Evolutionary conservation across 2,329 filamentous ascomycete species (phyloP).

Genomic region (Niveomyces coronatus): DNA sequence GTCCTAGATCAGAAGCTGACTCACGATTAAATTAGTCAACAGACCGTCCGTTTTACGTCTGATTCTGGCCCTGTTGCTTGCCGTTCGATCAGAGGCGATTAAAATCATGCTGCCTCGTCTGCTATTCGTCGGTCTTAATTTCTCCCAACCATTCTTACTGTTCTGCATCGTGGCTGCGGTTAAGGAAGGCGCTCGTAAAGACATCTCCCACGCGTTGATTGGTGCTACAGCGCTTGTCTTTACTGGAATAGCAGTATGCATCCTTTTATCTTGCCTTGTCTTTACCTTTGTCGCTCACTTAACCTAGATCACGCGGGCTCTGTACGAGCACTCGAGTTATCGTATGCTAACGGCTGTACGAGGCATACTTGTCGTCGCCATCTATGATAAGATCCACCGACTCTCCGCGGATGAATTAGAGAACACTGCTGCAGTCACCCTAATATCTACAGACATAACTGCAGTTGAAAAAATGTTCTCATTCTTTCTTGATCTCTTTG

Average conservation of each 20-base stretch:
- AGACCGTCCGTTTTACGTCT: not conserved
- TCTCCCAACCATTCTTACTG: slow-evolving; percentile 1
- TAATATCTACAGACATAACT: not conserved
- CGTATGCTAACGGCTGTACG: not conserved
- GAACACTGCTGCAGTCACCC: not conserved
- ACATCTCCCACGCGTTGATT: not conserved
- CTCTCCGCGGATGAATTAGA: not conserved
- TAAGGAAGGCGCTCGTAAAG: not conserved
- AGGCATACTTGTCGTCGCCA: not conserved
- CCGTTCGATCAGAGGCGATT: not conserved
- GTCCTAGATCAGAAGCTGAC: too few relatives aligned
- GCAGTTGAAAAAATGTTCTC: not conserved
- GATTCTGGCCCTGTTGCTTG: not conserved
- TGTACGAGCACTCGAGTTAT: not conserved
- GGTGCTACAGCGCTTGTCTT: not conserved
- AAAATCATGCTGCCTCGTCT: not conserved
- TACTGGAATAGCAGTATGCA: not conserved
- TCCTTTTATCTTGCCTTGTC: too few relatives aligned
- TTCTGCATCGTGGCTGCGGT: not conserved
- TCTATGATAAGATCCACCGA: slow-evolving; percentile 1
- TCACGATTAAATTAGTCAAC: too few relatives aligned
- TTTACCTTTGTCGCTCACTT: not conserved
- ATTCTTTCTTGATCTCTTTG: not conserved
- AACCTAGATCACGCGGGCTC: not conserved
- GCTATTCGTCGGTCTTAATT: not conserved